These are phyloP conservation scores for Penicillium goetzii DNA, from an alignment of 495 filamentous ascomycete genomes.

Conservation along the genomic window DNA sequence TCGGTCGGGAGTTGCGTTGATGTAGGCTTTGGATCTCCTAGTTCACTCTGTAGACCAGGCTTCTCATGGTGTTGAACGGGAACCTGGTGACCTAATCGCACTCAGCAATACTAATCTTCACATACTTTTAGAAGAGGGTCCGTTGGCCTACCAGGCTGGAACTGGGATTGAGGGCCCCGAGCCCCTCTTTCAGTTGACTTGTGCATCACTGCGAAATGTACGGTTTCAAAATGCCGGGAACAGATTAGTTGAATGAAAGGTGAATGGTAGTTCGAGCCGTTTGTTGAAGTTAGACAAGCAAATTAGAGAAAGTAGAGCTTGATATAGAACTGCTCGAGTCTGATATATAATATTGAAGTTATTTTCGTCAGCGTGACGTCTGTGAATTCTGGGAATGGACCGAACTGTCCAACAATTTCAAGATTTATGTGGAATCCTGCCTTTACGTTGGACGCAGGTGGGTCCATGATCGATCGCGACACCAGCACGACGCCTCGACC, in stretches of 20 bases:
- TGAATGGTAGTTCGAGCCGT: background rate
- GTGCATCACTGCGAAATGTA: constrained; percentile 17
- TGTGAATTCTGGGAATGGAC: background rate
- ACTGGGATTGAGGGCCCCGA: constrained; percentile 25
- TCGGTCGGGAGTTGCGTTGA: constrained; percentile 71
- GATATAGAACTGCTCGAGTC: background rate
- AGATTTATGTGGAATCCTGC: background rate
- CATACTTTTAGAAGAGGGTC: background rate
- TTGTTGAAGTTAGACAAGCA: background rate
- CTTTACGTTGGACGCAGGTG: background rate
- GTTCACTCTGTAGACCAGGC: constrained; percentile 69
- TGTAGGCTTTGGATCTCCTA: constrained; percentile 64
- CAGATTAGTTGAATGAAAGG: background rate
- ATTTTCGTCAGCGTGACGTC: constrained; percentile 1
- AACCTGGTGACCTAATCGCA: constrained; percentile 64
- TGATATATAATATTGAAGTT: background rate
- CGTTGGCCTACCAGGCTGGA: constrained; percentile 22
- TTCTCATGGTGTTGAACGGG: constrained; percentile 69
- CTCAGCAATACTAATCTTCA: background rate
- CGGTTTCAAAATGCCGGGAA: background rate
- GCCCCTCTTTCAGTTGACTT: constrained; percentile 19
- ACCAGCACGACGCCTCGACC: background rate
- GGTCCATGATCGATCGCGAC: background rate
- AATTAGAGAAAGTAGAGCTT: background rate
- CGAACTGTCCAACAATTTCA: background rate